Evolutionary conservation across 139 green algal genomes (phyloP).

Genomic region (Desmodesmus armatus): DNA sequence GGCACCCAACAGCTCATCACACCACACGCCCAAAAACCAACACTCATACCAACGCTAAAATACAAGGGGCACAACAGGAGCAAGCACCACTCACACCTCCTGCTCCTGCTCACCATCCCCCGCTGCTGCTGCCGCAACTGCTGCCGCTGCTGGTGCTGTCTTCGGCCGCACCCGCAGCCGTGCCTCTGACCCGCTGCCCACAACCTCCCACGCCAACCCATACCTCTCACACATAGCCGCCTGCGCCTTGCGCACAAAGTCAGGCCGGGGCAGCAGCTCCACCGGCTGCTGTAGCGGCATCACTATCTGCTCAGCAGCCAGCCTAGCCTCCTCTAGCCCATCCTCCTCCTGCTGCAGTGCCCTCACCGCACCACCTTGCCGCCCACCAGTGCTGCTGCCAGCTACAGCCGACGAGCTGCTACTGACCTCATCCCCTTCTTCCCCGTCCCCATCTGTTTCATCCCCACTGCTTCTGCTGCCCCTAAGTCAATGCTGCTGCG

Average conservation of each 20-base stretch:
- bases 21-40: no score
- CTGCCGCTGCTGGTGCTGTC: background rate
- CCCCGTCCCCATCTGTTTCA: background rate
- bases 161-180: background rate
- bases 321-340: slow-evolving; percentile 69
- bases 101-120: background rate
- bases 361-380: background rate
- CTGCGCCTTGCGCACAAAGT: slow-evolving; percentile 54
- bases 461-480: background rate
- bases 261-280: slow-evolving; percentile 69
- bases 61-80: no score
- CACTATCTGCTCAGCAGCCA: slow-evolving; percentile 71
- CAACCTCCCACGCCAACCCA: slow-evolving; percentile 21
- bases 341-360: slow-evolving; percentile 46
- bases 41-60: no score
- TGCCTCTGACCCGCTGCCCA: slow-evolving; percentile 1
- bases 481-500: background rate
- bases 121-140: background rate
- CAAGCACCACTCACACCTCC: no score
- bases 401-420: background rate
- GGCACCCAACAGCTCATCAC: no score
- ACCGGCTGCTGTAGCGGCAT: slow-evolving; percentile 60
- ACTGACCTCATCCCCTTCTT: background rate
- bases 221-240: slow-evolving; percentile 7
- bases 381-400: background rate